phyloP scores from a whole-genome alignment of 2,329 filamentous ascomycete species.

The Podosphaera aphanis region DNA sequence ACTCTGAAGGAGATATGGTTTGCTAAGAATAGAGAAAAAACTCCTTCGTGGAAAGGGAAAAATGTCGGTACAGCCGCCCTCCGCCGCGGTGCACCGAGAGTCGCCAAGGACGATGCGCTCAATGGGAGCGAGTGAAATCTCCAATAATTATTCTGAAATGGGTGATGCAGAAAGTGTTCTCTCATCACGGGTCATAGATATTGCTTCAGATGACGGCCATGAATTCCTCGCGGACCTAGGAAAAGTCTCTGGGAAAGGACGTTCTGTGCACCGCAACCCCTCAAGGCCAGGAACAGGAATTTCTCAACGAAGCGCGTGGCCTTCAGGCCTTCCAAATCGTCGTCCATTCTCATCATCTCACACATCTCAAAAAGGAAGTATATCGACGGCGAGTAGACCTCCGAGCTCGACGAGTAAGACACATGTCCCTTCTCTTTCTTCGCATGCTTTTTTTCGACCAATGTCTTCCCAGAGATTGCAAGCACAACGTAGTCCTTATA shows the following conservation, averaged over 20 bases:
- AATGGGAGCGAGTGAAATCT: no score
- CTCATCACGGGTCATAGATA: slow-evolving; percentile 31
- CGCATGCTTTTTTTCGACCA: slow-evolving; percentile 79
- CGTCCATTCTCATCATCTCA: slow-evolving; percentile 18
- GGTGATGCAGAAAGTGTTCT: slow-evolving; percentile 24
- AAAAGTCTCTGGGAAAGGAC: slow-evolving; percentile 14
- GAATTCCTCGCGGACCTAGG: slow-evolving; percentile 15
- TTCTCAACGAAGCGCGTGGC: slow-evolving; percentile 25
- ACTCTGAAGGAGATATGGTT: no score
- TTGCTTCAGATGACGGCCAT: slow-evolving; percentile 27
- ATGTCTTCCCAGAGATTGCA: slow-evolving; percentile 94
- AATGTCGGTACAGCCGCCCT: no score
- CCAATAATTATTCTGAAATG: slow-evolving; percentile 10
- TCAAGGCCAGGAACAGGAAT: slow-evolving; percentile 31
- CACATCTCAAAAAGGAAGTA: slow-evolving; percentile 6
- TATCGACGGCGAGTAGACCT: slow-evolving; percentile 23
- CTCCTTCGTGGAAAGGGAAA: no score
- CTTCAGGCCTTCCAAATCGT: slow-evolving; percentile 31
- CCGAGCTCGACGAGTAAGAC: slow-evolving; percentile 52
- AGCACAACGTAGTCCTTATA: slow-evolving; percentile 48
- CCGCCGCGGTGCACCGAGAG: no score
- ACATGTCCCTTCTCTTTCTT: slow-evolving; percentile 73
- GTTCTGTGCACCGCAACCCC: slow-evolving; percentile 18
- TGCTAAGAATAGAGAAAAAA: no score
- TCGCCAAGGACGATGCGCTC: no score